Percentiles rank a stretch among this genome's conserved stretches.
Conservation (phyloP, 1,139 yeast species). For the Geotrichum aggregatum region DNA sequence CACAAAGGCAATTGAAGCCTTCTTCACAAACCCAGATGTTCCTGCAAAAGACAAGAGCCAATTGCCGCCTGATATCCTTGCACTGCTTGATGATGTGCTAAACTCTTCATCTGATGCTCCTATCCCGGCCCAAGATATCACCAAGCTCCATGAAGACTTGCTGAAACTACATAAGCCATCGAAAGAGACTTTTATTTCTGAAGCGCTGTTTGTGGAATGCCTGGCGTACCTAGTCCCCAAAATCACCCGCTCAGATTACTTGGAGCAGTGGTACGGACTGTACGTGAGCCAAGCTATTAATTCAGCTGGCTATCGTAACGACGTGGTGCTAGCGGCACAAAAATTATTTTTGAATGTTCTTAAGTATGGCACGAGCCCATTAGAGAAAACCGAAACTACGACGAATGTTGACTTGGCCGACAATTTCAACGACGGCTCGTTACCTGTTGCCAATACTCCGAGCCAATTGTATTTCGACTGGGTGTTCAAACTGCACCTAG, state of each 20-base stretch:
- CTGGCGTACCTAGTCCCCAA: conserved; percentile 43
- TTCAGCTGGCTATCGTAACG: conserved; percentile 50
- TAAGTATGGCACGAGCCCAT: conserved; percentile 30
- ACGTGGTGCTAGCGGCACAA: conserved; percentile 44
- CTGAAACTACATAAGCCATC: conserved; percentile 44
- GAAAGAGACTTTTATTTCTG: conserved; percentile 36
- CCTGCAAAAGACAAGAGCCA: not conserved
- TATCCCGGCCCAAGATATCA: not conserved
- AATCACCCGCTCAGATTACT: conserved; percentile 42
- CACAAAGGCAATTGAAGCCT: conserved; percentile 24
- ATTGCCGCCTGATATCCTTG: not conserved
- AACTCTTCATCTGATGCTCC: not conserved
- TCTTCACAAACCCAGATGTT: conserved; percentile 5
- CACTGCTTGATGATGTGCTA: not conserved
- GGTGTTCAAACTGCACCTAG: conserved; percentile 25
- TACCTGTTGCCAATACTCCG: conserved; percentile 20
- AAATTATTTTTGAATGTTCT: conserved; percentile 43
- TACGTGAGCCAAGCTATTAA: conserved; percentile 55
- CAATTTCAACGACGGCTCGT: no score
- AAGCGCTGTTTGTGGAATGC: conserved; percentile 46
- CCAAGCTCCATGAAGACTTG: conserved; percentile 48
- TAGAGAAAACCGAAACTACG: conserved; percentile 24
- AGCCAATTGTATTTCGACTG: conserved; percentile 19
- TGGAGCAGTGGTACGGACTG: conserved; percentile 51
- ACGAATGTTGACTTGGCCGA: no score